Conservation (phyloP, 108 stramenopile species). For the Nitzschia palea region DNA sequence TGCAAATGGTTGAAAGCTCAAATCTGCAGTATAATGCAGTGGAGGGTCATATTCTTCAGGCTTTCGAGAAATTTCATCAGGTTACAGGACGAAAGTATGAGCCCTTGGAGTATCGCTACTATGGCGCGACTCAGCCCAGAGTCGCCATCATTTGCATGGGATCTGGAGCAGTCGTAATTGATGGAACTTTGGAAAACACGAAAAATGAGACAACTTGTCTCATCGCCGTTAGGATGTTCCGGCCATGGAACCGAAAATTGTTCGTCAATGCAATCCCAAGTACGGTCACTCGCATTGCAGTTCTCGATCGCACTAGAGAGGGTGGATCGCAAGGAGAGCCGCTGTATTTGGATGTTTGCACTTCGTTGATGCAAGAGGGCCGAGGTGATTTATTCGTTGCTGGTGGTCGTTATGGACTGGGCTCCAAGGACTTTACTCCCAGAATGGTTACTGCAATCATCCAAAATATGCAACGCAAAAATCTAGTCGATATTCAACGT, state of each 20-base stretch:
- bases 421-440: slow-evolving; percentile 63
- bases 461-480: slow-evolving; percentile 46
- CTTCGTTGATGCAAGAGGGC: slow-evolving; percentile 52
- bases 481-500: slow-evolving; percentile 41
- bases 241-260: slow-evolving; percentile 48
- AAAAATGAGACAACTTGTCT: slow-evolving; percentile 53
- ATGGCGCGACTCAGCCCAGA: slow-evolving; percentile 45
- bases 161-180: slow-evolving; percentile 55
- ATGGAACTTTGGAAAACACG: slow-evolving; percentile 44
- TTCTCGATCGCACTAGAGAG: slow-evolving; percentile 61
- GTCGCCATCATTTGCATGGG: slow-evolving; percentile 68
- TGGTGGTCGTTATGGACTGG: slow-evolving; percentile 62
- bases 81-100: slow-evolving; percentile 50
- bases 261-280: slow-evolving; percentile 41
- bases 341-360: slow-evolving; percentile 68
- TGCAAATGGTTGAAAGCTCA: slow-evolving; percentile 65
- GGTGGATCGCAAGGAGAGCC: slow-evolving; percentile 68
- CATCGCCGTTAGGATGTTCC: slow-evolving; percentile 56
- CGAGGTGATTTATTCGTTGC: slow-evolving; percentile 44
- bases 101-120: slow-evolving; percentile 56
- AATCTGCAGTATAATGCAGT: slow-evolving; percentile 54
- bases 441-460: slow-evolving; percentile 58
- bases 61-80: slow-evolving; percentile 38
- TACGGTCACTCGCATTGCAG: slow-evolving; percentile 49
- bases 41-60: slow-evolving; percentile 36